Evolutionary conservation across 768 basidiomycete genomes (phyloP), one percentile per base, ranked within the genome.

Genomic region (Phylloporus arenicola): DNA sequence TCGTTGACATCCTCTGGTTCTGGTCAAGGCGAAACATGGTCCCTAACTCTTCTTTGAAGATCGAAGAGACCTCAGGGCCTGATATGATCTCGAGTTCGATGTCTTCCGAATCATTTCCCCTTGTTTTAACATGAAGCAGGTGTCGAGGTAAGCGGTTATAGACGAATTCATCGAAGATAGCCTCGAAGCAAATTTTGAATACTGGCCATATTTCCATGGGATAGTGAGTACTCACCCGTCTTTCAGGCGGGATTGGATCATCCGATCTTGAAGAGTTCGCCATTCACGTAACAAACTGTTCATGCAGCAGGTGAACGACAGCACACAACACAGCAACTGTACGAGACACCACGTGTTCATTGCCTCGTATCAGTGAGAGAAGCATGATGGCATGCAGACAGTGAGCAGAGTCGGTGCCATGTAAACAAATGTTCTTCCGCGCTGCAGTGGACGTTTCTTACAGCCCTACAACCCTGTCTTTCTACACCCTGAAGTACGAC

Each of bases 121-220:
- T 9, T 1, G n/a, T 11, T 45, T 47, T 50, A 3, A 54, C 16
- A 9, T 54, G 48, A 4, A 56, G 37, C 2, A 56, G 33, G 45
- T 54, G 55, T 4, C 52, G 48, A 12, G 55, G 55, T 4, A 56
- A 20, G 19, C 29, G 6, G 33, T 54, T 56, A 6, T 56, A 54
- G 14, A 56, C 38, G 17, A 56, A 54, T 47, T 56, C 55, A 7
- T 56, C 55, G 4, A 50, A 56, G 43, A 42, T 54, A 1, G 53
- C 52, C 55, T 56, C 19, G 43, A 24, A 19, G 29, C 1, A 16
- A 10, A 3, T 30, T 40, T 16, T 2, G 20, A 39, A 30, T 3
- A 25, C 19, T 33, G 1, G 16, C 6, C 12, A 4, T 20, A 10
- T 30, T 24, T 34, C 8, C 7, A 8, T 25, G 20, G n/a, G 10